Conservation (phyloP, 2,329 filamentous ascomycete species). For the Penicillium sp. region DNA sequence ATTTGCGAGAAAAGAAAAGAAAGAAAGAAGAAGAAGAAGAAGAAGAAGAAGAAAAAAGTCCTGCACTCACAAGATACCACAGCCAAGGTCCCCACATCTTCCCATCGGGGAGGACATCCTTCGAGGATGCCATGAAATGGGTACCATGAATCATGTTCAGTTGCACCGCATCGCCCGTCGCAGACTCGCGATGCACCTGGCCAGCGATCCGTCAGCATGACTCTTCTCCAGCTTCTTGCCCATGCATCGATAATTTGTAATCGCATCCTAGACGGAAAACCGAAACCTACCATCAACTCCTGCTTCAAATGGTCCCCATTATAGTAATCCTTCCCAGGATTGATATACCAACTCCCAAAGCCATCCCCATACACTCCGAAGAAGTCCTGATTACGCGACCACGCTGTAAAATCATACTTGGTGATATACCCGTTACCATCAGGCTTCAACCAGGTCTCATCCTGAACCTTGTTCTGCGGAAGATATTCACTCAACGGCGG, state of each 20-base stretch:
- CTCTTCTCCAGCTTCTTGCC: too few relatives aligned
- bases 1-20: too few relatives aligned
- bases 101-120: constrained; percentile 34
- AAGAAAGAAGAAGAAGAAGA: too few relatives aligned
- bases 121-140: constrained; percentile 38
- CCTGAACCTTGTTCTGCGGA: constrained; percentile 46
- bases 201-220: background rate
- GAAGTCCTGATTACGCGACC: constrained; percentile 38
- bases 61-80: constrained; percentile 34
- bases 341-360: constrained; percentile 49
- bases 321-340: constrained; percentile 48
- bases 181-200: constrained; percentile 42
- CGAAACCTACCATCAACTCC: constrained; percentile 42
- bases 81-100: constrained; percentile 44
- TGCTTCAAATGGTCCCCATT: constrained; percentile 51
- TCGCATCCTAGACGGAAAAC: background rate
- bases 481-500: constrained; percentile 42
- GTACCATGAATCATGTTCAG: constrained; percentile 53
- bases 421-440: constrained; percentile 46
- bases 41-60: background rate
- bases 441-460: constrained; percentile 48
- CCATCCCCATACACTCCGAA: constrained; percentile 48
- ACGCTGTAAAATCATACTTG: constrained; percentile 47
- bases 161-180: constrained; percentile 48
- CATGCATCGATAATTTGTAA: background rate